Percentiles rank a stretch among this genome's conserved stretches.
Evolutionary conservation across 805 yeast genomes (phyloP).

Genomic region (Sugiyamaella americana): DNA sequence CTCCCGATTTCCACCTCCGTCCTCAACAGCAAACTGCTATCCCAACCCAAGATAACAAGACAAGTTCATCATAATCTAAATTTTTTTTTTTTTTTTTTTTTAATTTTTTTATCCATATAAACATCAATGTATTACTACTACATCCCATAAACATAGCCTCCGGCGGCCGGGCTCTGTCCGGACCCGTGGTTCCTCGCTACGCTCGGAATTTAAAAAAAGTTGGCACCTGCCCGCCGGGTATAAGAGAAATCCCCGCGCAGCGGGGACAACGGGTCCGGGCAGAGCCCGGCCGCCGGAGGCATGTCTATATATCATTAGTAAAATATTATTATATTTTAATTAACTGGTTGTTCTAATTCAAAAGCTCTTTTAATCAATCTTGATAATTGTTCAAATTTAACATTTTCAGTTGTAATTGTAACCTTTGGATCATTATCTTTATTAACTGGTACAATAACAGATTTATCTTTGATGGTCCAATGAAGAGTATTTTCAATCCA

Average conservation of each 20-base stretch:
- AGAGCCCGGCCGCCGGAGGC: neutral
- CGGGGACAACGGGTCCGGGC: too few species aligned
- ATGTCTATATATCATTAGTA: neutral
- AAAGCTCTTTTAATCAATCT: slow-evolving; percentile 29
- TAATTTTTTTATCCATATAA: neutral
- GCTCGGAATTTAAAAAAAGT: too few species aligned
- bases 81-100: neutral
- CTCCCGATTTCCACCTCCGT: neutral
- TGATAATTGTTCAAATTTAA: slow-evolving; percentile 29
- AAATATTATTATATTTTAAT: too few species aligned
- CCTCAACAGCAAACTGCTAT: neutral
- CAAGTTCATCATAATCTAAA: neutral
- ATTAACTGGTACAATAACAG: slow-evolving; percentile 24
- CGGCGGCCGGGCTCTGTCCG: neutral
- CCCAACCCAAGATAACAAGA: neutral
- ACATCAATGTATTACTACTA: too few species aligned
- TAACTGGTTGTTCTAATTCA: slow-evolving; percentile 15
- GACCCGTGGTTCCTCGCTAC: too few species aligned
- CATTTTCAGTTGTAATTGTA: slow-evolving; percentile 23
- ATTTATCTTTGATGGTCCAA: slow-evolving; percentile 27
- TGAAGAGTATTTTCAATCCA: slow-evolving; percentile 25
- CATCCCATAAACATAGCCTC: too few species aligned
- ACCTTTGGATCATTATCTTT: slow-evolving; percentile 29
- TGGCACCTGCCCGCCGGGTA: too few species aligned
- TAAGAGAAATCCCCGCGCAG: too few species aligned